Percentiles rank a stretch among this genome's conserved stretches.
phyloP scores from a whole-genome alignment of 441 rosid genomes.

The Viola pubescens region DNA sequence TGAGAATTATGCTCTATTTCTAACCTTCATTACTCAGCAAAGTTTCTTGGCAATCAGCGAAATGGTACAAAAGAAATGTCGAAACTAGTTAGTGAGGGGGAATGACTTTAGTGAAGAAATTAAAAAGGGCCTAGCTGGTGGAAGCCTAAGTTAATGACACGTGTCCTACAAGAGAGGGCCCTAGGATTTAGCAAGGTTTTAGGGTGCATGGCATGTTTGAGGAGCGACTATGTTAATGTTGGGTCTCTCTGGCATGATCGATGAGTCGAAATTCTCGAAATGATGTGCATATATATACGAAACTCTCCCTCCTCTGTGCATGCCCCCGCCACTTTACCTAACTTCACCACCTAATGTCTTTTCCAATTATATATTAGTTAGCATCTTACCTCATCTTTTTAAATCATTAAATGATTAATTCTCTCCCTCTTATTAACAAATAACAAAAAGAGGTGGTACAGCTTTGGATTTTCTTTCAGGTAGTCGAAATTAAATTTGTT shows the following conservation, averaged over 20 bases:
- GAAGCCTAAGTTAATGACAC: slow-evolving; percentile 21
- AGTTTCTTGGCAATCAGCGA: slow-evolving; percentile 12
- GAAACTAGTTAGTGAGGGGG: slow-evolving; percentile 7
- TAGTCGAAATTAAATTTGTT: too few relatives aligned
- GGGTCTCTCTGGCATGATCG: slow-evolving; percentile 46
- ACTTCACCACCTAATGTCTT: slow-evolving; percentile 5
- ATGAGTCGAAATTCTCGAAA: slow-evolving; percentile 37
- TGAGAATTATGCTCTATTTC: background rate
- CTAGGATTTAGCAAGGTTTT: slow-evolving; percentile 14
- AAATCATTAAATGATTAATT: too few relatives aligned
- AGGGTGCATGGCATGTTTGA: slow-evolving; percentile 39
- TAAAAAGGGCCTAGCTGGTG: slow-evolving; percentile 18
- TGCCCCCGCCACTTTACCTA: slow-evolving; percentile 2
- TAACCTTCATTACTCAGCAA: slow-evolving; percentile 49
- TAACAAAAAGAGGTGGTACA: too few relatives aligned
- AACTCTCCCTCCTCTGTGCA: background rate
- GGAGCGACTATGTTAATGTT: slow-evolving; percentile 35
- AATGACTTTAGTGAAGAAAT: slow-evolving; percentile 13
- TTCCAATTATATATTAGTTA: background rate
- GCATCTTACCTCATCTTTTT: too few relatives aligned
- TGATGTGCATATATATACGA: slow-evolving; percentile 15
- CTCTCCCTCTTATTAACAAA: too few relatives aligned
- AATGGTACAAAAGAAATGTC: slow-evolving; percentile 11
- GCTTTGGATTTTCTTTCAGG: too few relatives aligned
- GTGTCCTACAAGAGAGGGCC: slow-evolving; percentile 26